Evolutionary conservation across 108 stramenopile genomes (phyloP), one percentile per base, ranked within the genome.

Genomic region (Mediolabrus comicus): DNA sequence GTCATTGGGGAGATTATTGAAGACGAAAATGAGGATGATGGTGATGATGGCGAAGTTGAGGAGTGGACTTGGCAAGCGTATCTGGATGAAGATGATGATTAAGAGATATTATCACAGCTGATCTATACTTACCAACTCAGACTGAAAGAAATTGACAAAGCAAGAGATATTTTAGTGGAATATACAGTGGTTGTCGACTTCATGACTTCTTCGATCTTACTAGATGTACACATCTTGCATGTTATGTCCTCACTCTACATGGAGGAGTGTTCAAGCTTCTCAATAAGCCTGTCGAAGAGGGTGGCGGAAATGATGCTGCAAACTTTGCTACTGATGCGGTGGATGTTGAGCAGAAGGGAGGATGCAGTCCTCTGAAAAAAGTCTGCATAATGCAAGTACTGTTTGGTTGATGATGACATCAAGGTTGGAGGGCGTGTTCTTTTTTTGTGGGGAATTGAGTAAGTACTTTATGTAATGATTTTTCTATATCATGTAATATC

Each of bases 51-150:
- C 25, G 69, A 61, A 8, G 51, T 62, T 49, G 61, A 63, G 19
- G 69, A 71, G 14, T 71, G 69, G 69, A 62, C 28, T 22, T 71
- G 69, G 69, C 69, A 71, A 25, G 69, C 69, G 27, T 71, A 71
- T 71, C 39, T 71, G 31, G 43, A 71, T 30, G 60, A 62, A 4
- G 17, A 62, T 11, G n/a, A 52, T 27, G 69, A 62, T 17, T 43
- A 43, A 17, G n/a, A n/a, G n/a, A n/a, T n/a, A n/a, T n/a, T n/a
- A n/a, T n/a, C n/a, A n/a, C n/a, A n/a, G n/a, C n/a, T n/a, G n/a
- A n/a, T n/a, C n/a, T n/a, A n/a, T n/a, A n/a, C n/a, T n/a, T n/a
- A n/a, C n/a, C n/a, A n/a, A n/a, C n/a, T n/a, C n/a, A n/a, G n/a
- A n/a, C n/a, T n/a, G n/a, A n/a, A n/a, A n/a, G n/a, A n/a, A n/a